A percentile compares a stretch with the other conserved stretches of the same genome.
These are phyloP conservation scores for Zasmidium cellare DNA, from an alignment of 2,329 filamentous ascomycete genomes.

Conservation along the genomic window DNA sequence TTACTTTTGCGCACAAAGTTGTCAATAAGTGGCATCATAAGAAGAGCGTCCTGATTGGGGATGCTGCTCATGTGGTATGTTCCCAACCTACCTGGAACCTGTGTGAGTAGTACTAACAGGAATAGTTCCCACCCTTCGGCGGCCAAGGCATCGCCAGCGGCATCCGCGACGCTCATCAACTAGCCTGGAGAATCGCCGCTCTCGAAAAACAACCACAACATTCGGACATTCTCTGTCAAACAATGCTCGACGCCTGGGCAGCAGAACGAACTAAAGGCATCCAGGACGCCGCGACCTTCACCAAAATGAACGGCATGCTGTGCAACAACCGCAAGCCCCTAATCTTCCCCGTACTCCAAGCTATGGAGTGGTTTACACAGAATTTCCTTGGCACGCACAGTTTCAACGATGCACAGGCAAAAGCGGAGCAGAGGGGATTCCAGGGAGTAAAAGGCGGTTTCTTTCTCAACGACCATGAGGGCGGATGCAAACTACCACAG, in stretches of 20 bases:
- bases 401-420: too few species aligned
- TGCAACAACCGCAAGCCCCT: not conserved
- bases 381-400: not conserved
- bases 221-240: not conserved
- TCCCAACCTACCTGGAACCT: too few species aligned
- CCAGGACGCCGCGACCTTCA: conserved; percentile 3
- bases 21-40: conserved; percentile 50
- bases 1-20: conserved; percentile 45
- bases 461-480: conserved; percentile 1
- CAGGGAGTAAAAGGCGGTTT: not conserved
- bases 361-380: not conserved
- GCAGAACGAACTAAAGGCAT: conserved; percentile 2
- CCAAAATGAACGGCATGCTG: conserved; percentile 4
- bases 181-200: conserved; percentile 37
- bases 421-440: conserved; percentile 2
- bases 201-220: not conserved
- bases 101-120: conserved; percentile 22
- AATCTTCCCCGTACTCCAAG: not conserved
- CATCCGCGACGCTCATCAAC: conserved; percentile 39
- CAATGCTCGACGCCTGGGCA: conserved; percentile 5
- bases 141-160: conserved; percentile 46
- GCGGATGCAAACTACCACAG: conserved; percentile 5
- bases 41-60: conserved; percentile 48
- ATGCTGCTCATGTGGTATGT: conserved; percentile 47
- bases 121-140: conserved; percentile 49